Evolutionary conservation across 225 moss, liverwort and hornwort genomes (phyloP).

Genomic region (Physcomitrellopsis africana): DNA sequence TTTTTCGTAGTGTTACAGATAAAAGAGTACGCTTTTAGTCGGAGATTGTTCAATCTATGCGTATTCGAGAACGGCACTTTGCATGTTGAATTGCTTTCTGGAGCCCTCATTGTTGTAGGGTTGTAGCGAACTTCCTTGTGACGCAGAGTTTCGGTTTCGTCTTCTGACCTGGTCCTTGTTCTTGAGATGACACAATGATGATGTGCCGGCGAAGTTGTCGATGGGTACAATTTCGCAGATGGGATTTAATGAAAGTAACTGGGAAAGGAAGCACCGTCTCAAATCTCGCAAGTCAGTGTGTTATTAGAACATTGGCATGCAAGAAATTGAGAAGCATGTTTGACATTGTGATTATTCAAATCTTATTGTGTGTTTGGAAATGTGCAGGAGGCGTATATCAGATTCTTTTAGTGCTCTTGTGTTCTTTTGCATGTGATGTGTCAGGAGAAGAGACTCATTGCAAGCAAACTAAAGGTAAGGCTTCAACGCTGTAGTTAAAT

Average conservation of each 20-base stretch:
- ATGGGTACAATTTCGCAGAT: background rate
- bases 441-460: background rate
- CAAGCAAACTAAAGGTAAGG: conserved; percentile 2
- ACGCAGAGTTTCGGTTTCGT: background rate
- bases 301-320: background rate
- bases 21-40: background rate
- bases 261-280: background rate
- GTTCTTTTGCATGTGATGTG: background rate
- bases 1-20: background rate
- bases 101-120: background rate
- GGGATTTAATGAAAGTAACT: background rate
- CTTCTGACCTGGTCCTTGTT: background rate
- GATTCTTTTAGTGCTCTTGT: background rate
- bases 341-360: background rate
- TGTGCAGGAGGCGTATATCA: conserved; percentile 6
- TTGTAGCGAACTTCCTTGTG: background rate
- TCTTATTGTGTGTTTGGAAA: background rate
- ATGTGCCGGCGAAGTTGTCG: background rate
- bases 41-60: background rate
- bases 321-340: background rate
- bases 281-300: background rate
- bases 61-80: background rate
- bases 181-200: background rate
- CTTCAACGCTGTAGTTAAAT: background rate
- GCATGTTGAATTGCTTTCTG: background rate